Evolutionary conservation across 164 flowering plant genomes (phyloP), one percentile per base, ranked within the genome.

Genomic region (Warburgia ugandensis): DNA sequence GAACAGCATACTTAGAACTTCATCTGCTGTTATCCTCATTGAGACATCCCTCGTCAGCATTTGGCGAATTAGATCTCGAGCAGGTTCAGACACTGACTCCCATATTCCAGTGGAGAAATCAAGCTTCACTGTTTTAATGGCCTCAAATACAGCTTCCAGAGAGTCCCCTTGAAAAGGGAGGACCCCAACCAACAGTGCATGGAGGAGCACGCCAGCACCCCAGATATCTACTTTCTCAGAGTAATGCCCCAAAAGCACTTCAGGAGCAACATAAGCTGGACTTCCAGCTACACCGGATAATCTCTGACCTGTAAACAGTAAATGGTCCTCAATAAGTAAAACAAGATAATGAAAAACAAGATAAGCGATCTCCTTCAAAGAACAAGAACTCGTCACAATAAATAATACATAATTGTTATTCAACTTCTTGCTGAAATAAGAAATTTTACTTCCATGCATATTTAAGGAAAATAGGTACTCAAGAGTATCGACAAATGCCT

Each of bases 261-360:
- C 99, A 4, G 99, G 99, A 13, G 96, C 99, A 56, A 92, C 87
- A 70, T 92, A 92, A 27, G 94, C 95, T 6, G 96, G 95, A 62
- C 99, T 92, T 52, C 99, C 99, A 47, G 81, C 99, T 58, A 88
- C 64, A 55, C 99, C 99, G 60, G 71, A 71, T 68, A 92, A 66
- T 19, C 61, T 77, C 74, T 88, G 96, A 67, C 96, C 99, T 92
- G 96, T 8, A 33, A 11, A 32, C 42, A 20, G 25, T 1, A 14
- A 25, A 19, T 9, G 25, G n/a, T 27, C 49, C 10, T 13, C 29
- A 13, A 45, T 28, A n/a, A n/a, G n/a, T n/a, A 6, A 14, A 45
- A 27, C 20, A 45, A 45, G 10, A 45, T 14, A 27, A 8, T 3
- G 20, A 45, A 39, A 39, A 39, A 44, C 19, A 6, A 46, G n/a